These are phyloP conservation scores for Epichloe sibirici DNA, from an alignment of 2,329 filamentous ascomycete species.

Conservation along the genomic window DNA sequence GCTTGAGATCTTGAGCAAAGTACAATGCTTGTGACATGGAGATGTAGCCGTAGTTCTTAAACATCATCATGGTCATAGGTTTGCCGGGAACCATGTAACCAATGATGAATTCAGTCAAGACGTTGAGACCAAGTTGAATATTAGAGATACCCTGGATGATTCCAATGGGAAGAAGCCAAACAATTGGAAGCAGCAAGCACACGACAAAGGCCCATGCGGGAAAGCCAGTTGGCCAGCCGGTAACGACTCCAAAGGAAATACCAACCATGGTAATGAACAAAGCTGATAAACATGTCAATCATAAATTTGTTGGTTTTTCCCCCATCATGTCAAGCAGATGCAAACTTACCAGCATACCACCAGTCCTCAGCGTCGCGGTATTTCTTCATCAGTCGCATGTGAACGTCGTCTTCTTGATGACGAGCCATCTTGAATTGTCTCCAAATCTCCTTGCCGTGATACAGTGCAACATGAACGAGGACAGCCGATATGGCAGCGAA, in stretches of 20 bases:
- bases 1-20: slow-evolving; percentile 54
- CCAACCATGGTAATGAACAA: slow-evolving; percentile 41
- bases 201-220: slow-evolving; percentile 46
- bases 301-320: neutral
- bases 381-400: slow-evolving; percentile 51
- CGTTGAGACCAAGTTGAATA: slow-evolving; percentile 54
- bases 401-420: slow-evolving; percentile 44
- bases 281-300: slow-evolving; percentile 11
- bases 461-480: slow-evolving; percentile 41
- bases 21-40: slow-evolving; percentile 54
- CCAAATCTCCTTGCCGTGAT: slow-evolving; percentile 43
- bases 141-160: slow-evolving; percentile 51
- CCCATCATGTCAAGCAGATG: slow-evolving; percentile 1
- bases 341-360: slow-evolving; percentile 42
- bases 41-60: slow-evolving; percentile 63
- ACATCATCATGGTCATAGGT: slow-evolving; percentile 65
- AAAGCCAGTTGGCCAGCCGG: slow-evolving; percentile 43
- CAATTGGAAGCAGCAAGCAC: slow-evolving; percentile 42
- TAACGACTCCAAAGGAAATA: slow-evolving; percentile 41
- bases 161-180: slow-evolving; percentile 49
- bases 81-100: slow-evolving; percentile 62
- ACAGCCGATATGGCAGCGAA: slow-evolving; percentile 56
- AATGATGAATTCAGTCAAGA: slow-evolving; percentile 60
- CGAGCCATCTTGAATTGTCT: slow-evolving; percentile 42
- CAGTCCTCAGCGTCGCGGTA: slow-evolving; percentile 47